These are phyloP conservation scores for Teunomyces cretensis DNA, from an alignment of 805 yeast species.

Conservation along the genomic window DNA sequence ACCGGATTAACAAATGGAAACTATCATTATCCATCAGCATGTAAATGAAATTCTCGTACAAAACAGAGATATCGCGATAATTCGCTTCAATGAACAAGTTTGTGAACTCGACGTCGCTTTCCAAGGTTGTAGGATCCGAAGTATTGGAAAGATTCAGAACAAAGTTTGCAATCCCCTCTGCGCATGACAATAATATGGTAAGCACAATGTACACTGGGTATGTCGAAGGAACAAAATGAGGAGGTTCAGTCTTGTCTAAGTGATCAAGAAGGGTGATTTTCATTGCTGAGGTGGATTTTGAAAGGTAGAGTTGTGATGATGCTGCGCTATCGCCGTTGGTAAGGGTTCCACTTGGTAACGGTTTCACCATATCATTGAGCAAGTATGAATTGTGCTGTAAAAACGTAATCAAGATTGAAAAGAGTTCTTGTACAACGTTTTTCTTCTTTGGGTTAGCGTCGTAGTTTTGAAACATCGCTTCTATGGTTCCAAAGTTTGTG, in stretches of 20 bases:
- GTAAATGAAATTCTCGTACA: slow-evolving; percentile 49
- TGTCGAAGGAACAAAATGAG: slow-evolving; percentile 55
- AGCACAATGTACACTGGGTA: slow-evolving; percentile 60
- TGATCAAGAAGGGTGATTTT: slow-evolving; percentile 67
- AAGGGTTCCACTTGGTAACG: slow-evolving; percentile 15
- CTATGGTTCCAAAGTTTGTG: slow-evolving; percentile 52
- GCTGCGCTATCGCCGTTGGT: slow-evolving; percentile 9
- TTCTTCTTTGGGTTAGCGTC: slow-evolving; percentile 58
- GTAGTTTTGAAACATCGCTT: slow-evolving; percentile 56
- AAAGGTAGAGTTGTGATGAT: slow-evolving; percentile 25
- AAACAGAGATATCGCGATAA: slow-evolving; percentile 23
- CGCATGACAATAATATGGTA: slow-evolving; percentile 49
- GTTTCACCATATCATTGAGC: slow-evolving; percentile 17
- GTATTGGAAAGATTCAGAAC: slow-evolving; percentile 44
- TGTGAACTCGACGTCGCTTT: slow-evolving; percentile 35
- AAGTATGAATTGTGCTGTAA: slow-evolving; percentile 19
- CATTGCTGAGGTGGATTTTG: slow-evolving; percentile 43
- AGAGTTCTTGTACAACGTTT: slow-evolving; percentile 57
- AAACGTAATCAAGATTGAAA: slow-evolving; percentile 31
- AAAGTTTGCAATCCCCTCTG: slow-evolving; percentile 67
- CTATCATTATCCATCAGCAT: slow-evolving; percentile 69
- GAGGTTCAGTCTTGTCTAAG: slow-evolving; percentile 80
- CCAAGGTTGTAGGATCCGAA: slow-evolving; percentile 22
- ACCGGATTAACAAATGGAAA: slow-evolving; percentile 65
- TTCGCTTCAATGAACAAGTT: slow-evolving; percentile 30